phyloP scores from a whole-genome alignment of 2,329 filamentous ascomycete species.

The Talaromyces albobiverticillius region DNA sequence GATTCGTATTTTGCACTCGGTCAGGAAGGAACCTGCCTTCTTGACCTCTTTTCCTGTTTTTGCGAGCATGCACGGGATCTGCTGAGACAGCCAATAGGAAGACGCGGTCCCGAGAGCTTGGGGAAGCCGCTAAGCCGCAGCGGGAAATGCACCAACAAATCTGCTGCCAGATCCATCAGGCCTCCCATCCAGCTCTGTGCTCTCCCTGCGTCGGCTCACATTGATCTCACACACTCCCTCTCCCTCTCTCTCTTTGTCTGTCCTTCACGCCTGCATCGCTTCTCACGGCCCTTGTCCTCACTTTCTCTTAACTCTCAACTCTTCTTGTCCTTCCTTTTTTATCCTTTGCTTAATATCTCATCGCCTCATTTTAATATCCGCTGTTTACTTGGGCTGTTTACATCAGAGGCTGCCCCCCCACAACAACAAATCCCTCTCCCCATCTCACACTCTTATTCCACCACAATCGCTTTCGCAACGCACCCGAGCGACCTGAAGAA shows the following conservation, averaged over 20 bases:
- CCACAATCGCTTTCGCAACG: no score
- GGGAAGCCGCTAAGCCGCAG: background rate
- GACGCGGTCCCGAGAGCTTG: background rate
- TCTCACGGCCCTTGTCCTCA: background rate
- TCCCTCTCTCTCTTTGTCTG: background rate
- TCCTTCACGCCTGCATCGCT: background rate
- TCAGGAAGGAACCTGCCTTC: no score
- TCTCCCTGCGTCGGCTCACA: background rate
- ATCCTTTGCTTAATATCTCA: background rate
- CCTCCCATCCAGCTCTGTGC: background rate
- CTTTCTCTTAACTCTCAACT: background rate
- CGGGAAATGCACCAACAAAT: background rate
- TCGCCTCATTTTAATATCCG: background rate
- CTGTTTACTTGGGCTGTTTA: background rate
- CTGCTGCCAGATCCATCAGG: conserved; percentile 8
- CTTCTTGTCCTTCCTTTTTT: conserved; percentile 1
- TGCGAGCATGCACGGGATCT: conserved; percentile 1
- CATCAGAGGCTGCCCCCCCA: background rate
- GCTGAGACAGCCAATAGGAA: background rate
- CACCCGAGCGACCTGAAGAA: no score
- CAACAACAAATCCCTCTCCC: background rate
- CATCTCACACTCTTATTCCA: no score
- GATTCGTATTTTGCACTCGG: no score
- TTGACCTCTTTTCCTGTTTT: no score
- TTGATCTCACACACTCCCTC: no score